Evolutionary conservation across 805 yeast genomes (phyloP).

Genomic region (Candida chilensis): DNA sequence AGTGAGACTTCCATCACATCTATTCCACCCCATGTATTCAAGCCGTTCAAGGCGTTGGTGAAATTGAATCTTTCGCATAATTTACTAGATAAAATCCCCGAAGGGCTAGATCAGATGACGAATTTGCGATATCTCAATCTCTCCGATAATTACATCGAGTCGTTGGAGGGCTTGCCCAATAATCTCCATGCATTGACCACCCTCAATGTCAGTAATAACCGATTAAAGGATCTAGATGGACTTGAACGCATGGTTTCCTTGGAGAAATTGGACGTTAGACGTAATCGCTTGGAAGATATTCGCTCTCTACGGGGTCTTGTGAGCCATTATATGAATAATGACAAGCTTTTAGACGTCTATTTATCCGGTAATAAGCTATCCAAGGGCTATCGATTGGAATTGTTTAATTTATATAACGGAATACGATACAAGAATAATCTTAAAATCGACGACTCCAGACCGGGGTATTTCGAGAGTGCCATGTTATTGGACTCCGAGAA

Average conservation of each 20-base stretch:
- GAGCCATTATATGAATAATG: conserved; percentile 17
- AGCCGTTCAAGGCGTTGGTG: conserved; percentile 27
- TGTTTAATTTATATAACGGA: conserved; percentile 49
- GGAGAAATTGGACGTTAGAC: conserved; percentile 45
- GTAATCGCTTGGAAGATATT: conserved; percentile 30
- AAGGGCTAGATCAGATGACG: conserved; percentile 30
- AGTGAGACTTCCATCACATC: conserved; percentile 26
- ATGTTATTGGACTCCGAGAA: conserved; percentile 40
- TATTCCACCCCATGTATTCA: conserved; percentile 23
- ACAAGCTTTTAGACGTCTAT: conserved; percentile 28
- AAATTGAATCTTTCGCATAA: conserved; percentile 43
- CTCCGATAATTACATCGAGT: conserved; percentile 29
- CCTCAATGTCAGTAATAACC: conserved; percentile 42
- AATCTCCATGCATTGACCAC: conserved; percentile 27
- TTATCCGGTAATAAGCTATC: conserved; percentile 13
- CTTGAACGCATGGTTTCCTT: conserved; percentile 30
- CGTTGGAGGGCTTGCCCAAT: conserved; percentile 20
- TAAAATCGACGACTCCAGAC: conserved; percentile 50
- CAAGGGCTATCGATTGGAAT: conserved; percentile 41
- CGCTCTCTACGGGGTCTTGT: conserved; percentile 22
- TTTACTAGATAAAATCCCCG: conserved; percentile 26
- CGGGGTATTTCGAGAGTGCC: conserved; percentile 54
- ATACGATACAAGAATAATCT: conserved; percentile 34
- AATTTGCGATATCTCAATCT: conserved; percentile 30
- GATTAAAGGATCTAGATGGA: conserved; percentile 28